Evolutionary conservation across 2,329 filamentous ascomycete species (phyloP).

Genomic region (Paramyrothecium roridum): DNA sequence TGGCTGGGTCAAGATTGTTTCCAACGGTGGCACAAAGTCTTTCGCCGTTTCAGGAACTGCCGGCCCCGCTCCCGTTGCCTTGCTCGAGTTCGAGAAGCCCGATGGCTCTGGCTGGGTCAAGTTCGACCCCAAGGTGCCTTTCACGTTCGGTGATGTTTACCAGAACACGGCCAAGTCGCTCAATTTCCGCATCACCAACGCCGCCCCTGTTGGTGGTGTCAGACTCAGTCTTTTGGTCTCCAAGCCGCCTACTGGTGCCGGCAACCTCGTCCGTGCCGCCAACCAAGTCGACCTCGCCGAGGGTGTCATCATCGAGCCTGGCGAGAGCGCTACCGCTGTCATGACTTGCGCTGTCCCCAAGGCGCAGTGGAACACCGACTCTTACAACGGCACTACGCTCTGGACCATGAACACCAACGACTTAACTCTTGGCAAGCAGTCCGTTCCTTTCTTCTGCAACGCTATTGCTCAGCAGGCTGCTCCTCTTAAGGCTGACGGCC

Average conservation of each 20-base stretch:
- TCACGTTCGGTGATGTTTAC: conserved; percentile 54
- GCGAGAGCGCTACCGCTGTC: conserved; percentile 47
- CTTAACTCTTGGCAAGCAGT: conserved; percentile 46
- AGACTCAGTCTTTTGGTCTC: conserved; percentile 55
- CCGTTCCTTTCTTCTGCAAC: conserved; percentile 47
- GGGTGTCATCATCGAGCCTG: conserved; percentile 46
- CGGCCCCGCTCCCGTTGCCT: conserved; percentile 43
- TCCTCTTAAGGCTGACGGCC: conserved; percentile 39
- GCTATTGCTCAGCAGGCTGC: conserved; percentile 51
- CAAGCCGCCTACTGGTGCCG: conserved; percentile 55
- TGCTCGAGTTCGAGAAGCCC: conserved; percentile 52
- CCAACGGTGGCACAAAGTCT: conserved; percentile 45
- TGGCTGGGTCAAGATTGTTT: conserved; percentile 43
- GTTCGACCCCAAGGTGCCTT: conserved; percentile 38
- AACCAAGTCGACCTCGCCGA: conserved; percentile 58
- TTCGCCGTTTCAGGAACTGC: conserved; percentile 47
- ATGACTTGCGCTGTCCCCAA: conserved; percentile 55
- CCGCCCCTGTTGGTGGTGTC: conserved; percentile 39
- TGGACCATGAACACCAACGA: conserved; percentile 60
- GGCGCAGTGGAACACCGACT: conserved; percentile 52
- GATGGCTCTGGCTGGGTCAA: conserved; percentile 49
- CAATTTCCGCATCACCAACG: conserved; percentile 52
- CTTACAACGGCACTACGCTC: conserved; percentile 41
- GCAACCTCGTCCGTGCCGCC: conserved; percentile 49
- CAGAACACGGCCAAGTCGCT: conserved; percentile 46